Conservation (phyloP, 2,329 filamentous ascomycete genomes). For the Huntiella savannae region DNA sequence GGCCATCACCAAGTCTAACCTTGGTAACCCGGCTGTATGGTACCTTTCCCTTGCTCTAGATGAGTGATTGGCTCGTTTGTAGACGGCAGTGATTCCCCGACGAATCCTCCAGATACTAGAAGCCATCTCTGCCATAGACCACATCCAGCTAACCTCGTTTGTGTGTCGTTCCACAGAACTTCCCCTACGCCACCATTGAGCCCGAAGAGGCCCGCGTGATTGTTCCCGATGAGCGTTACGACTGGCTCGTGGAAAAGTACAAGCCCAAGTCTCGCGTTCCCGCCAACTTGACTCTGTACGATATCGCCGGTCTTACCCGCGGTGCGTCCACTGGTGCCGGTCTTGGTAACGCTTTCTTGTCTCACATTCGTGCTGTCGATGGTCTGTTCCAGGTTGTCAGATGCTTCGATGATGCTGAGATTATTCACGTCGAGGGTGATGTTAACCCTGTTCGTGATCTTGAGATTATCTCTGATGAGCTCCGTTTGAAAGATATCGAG, state of each 20-base stretch:
- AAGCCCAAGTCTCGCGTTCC: conserved; percentile 95
- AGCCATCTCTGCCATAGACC: too few species aligned
- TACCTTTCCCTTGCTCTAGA: conserved; percentile 15
- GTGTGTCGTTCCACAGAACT: conserved; percentile 42
- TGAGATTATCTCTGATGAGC: conserved; percentile 90
- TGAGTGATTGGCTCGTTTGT: background rate
- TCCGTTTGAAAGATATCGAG: conserved; percentile 96
- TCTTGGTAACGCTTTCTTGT: conserved; percentile 94
- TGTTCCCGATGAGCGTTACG: conserved; percentile 86
- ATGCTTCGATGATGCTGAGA: conserved; percentile 97
- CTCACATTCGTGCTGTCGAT: conserved; percentile 94
- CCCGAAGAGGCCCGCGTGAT: conserved; percentile 96
- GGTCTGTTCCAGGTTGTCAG: conserved; percentile 95
- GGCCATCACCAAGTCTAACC: conserved; percentile 91
- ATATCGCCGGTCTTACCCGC: conserved; percentile 90
- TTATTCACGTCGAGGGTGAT: conserved; percentile 98
- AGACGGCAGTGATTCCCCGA: too few species aligned
- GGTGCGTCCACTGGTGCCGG: conserved; percentile 94
- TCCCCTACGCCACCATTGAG: conserved; percentile 97
- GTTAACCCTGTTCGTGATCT: conserved; percentile 89
- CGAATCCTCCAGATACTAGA: too few species aligned
- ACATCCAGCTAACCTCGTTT: background rate
- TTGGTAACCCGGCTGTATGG: conserved; percentile 89
- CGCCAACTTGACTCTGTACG: conserved; percentile 93
- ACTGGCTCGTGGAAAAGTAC: conserved; percentile 92